These are phyloP conservation scores for Paramecium tetraurelia DNA, from an alignment of 73 alveolate species.

Conservation along the genomic window DNA sequence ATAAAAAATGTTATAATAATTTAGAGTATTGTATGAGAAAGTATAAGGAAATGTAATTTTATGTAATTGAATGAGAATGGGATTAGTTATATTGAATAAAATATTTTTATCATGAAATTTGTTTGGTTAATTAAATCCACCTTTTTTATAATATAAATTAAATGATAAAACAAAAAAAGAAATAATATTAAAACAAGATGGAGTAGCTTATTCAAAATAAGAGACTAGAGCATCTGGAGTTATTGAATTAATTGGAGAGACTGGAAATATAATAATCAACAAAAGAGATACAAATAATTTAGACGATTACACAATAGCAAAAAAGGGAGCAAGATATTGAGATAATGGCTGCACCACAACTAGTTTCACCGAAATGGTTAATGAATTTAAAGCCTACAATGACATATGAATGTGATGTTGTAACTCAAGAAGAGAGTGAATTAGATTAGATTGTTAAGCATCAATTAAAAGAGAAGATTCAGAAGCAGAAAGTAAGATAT, in stretches of 20 bases:
- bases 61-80: not conserved
- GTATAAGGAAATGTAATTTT: no score
- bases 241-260: not conserved
- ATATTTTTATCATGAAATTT: not conserved
- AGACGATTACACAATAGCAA: not conserved
- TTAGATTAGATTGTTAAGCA: not conserved
- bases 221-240: not conserved
- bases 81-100: not conserved
- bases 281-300: not conserved
- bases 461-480: slow-evolving; percentile 2
- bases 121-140: slow-evolving; percentile 36
- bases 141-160: not conserved
- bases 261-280: not conserved
- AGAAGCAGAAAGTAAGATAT: not conserved
- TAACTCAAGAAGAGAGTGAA: not conserved
- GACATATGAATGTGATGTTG: not conserved
- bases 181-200: not conserved
- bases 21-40: not conserved
- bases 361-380: slow-evolving; percentile 31
- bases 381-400: not conserved
- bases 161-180: not conserved
- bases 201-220: not conserved
- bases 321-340: not conserved
- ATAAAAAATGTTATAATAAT: no score
- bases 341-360: not conserved